Conservation (phyloP, 768 basidiomycete species). For the Tephrocybe sp. region DNA sequence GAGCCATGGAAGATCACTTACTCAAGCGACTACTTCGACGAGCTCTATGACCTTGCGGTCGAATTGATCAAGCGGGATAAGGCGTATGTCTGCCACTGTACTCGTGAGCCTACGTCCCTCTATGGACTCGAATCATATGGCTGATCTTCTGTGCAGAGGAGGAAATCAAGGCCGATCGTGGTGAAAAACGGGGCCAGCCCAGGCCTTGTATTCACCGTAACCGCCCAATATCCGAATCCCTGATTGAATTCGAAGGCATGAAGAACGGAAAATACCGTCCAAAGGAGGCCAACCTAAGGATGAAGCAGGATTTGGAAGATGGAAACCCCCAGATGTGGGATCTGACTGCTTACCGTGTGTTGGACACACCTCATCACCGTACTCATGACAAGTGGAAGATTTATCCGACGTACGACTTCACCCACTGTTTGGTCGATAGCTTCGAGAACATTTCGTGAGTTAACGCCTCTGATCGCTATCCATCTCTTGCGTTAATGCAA, state of each 20-base stretch:
- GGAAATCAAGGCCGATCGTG: constrained; percentile 86
- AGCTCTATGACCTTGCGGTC: constrained; percentile 83
- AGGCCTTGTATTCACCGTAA: constrained; percentile 84
- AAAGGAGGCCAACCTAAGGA: constrained; percentile 89
- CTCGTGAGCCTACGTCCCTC: constrained; percentile 57
- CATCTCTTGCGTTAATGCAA: neutral
- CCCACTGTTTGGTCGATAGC: constrained; percentile 97
- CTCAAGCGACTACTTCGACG: constrained; percentile 94
- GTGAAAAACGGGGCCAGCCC: constrained; percentile 80
- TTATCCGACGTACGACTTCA: constrained; percentile 98
- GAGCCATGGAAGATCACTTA: constrained; percentile 99
- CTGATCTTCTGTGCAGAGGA: constrained; percentile 64
- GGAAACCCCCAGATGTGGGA: constrained; percentile 99
- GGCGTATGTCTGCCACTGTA: constrained; percentile 96
- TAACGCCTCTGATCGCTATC: neutral
- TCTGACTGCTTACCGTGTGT: constrained; percentile 91
- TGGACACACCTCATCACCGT: constrained; percentile 89
- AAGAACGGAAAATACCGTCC: constrained; percentile 86
- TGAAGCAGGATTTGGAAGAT: constrained; percentile 94
- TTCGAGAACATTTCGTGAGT: constrained; percentile 98
- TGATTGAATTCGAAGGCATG: constrained; percentile 90
- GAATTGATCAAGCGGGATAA: constrained; percentile 88
- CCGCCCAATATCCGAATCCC: constrained; percentile 84
- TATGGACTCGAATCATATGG: neutral
- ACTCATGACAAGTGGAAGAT: constrained; percentile 94